These are phyloP conservation scores for Rhypophila decipiens DNA, from an alignment of 495 filamentous ascomycete genomes.

Conservation along the genomic window DNA sequence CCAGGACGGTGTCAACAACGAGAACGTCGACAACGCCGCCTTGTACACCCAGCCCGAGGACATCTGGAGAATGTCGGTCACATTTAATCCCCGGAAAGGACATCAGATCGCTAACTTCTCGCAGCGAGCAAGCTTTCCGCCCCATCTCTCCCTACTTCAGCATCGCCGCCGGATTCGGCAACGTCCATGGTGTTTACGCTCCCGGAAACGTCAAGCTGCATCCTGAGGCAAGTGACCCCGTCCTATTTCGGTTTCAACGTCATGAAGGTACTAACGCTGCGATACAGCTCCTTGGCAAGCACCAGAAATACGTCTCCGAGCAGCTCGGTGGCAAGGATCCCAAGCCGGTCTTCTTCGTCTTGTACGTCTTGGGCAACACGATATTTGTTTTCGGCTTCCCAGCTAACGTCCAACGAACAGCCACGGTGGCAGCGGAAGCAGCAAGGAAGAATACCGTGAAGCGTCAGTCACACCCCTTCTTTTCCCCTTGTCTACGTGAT, in stretches of 20 bases:
- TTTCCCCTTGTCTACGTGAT: too few species aligned
- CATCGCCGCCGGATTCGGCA: constrained; percentile 91
- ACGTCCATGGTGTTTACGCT: constrained; percentile 99
- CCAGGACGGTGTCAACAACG: constrained; percentile 83
- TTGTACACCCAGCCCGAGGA: constrained; percentile 98
- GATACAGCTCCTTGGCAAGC: constrained; percentile 89
- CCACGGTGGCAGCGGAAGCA: constrained; percentile 90
- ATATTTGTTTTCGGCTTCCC: too few species aligned
- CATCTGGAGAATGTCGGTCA: constrained; percentile 66
- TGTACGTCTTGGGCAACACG: too few species aligned
- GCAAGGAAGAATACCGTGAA: constrained; percentile 78
- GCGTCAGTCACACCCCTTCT: too few species aligned
- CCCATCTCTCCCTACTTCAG: constrained; percentile 90
- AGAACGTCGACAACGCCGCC: constrained; percentile 82
- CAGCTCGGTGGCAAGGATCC: constrained; percentile 54
- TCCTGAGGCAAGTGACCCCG: neutral
- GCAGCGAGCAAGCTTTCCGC: constrained; percentile 58
- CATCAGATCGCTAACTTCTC: constrained; percentile 1
- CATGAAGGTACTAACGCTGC: constrained; percentile 68
- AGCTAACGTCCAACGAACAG: too few species aligned
- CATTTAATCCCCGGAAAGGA: too few species aligned
- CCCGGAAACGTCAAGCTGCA: constrained; percentile 65
- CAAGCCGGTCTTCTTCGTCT: constrained; percentile 98
- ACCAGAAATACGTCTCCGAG: constrained; percentile 85
- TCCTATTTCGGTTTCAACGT: too few species aligned